Evolutionary conservation across 305 asterid genomes (phyloP), one percentile per base, ranked within the genome.

Genomic region (Salvia sclarea): DNA sequence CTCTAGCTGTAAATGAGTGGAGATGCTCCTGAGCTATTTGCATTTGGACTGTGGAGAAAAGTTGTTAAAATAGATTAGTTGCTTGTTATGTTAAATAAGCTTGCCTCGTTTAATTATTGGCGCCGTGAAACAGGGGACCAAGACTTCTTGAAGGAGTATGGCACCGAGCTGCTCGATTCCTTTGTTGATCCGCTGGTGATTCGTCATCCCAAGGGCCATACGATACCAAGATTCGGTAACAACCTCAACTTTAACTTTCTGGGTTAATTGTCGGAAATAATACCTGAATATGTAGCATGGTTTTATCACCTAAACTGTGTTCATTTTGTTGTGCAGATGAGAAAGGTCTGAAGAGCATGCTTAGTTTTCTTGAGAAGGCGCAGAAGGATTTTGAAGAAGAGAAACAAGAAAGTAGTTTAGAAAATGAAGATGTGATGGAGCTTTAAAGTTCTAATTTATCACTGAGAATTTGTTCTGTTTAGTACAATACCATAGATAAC

Each of bases 151-250:
- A 89, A 84, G 88, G 55, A 68, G 44, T 40, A 76, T 61, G 99
- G 97, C 18, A 79, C 73, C 1, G 82, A 86, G 61, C 94, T 94
- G 35, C 66, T 91, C 69, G 86, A 83, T 18, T 85, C 92, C 6
- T 94, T 54, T 66, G 76, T 82, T 30, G 87, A 91, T 24, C 98
- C 99, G 1, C 12, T 87, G 30, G 94, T 89, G 40, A 86, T 94
- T 73, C 89, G 79, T 14, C 99, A 94, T 80, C 99, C 98, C 0
- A 83, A 74, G 76, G 98, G 94, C 21, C 98, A 93, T 69, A 93
- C 97, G 1, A 82, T 93, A 41, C 98, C 97, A 9, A 83, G 96
- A 85, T 88, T 93, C 64, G 98, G 97, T 90, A 84, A 83, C n/a
- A 49, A 64, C 47, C 77, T 41, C 28, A 13, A 18, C 28, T 50